These are phyloP conservation scores for Schwanniomyces etchellsii DNA, from an alignment of 1,139 yeast genomes.

Conservation along the genomic window DNA sequence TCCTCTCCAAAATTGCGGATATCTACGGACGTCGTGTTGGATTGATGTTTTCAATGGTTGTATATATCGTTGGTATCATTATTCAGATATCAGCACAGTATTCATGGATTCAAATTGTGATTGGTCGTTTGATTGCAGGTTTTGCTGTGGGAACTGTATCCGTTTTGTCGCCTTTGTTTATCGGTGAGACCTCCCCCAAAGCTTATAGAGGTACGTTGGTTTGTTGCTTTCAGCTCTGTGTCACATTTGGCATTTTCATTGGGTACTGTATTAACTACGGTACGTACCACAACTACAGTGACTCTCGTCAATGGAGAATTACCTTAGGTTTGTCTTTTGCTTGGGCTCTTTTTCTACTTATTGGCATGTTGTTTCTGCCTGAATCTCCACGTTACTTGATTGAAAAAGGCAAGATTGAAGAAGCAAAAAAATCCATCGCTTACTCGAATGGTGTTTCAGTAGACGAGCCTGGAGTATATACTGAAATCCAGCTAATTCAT, in stretches of 20 bases:
- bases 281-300: slow-evolving; percentile 43
- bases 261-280: slow-evolving; percentile 67
- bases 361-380: slow-evolving; percentile 56
- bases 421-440: slow-evolving; percentile 50
- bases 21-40: slow-evolving; percentile 49
- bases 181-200: slow-evolving; percentile 67
- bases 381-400: slow-evolving; percentile 56
- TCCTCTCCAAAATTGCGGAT: slow-evolving; percentile 50
- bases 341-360: slow-evolving; percentile 46
- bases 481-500: slow-evolving; percentile 55
- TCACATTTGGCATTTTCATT: slow-evolving; percentile 63
- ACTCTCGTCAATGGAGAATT: slow-evolving; percentile 59
- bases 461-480: slow-evolving; percentile 51
- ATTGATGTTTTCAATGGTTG: slow-evolving; percentile 37
- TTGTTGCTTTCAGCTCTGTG: slow-evolving; percentile 62
- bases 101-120: slow-evolving; percentile 47
- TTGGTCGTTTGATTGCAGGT: slow-evolving; percentile 67
- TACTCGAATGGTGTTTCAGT: slow-evolving; percentile 53
- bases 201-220: slow-evolving; percentile 68
- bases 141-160: slow-evolving; percentile 67
- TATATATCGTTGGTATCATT: slow-evolving; percentile 46
- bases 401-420: slow-evolving; percentile 33
- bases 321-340: slow-evolving; percentile 59
- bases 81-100: slow-evolving; percentile 33
- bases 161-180: slow-evolving; percentile 61